phyloP scores from a whole-genome alignment of 805 yeast genomes.

The Candida easanensis region DNA sequence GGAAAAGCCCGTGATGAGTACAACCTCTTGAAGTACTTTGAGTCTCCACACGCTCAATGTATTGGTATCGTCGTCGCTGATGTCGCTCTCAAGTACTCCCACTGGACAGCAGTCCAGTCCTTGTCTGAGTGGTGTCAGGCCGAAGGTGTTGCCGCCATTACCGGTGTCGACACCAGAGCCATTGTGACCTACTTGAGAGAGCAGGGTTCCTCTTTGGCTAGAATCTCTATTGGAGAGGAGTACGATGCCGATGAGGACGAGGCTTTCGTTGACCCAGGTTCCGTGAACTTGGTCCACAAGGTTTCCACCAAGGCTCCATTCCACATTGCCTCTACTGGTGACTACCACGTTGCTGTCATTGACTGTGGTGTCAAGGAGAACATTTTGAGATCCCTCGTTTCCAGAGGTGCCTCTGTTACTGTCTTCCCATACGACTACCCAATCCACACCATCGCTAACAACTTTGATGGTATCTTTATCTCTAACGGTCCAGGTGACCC shows the following conservation, averaged over 20 bases:
- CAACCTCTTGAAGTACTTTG: constrained; percentile 85
- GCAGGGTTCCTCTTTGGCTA: constrained; percentile 91
- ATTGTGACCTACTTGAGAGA: constrained; percentile 91
- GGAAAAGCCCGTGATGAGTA: constrained; percentile 75
- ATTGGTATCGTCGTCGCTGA: constrained; percentile 96
- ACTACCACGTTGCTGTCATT: constrained; percentile 82
- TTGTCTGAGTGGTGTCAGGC: constrained; percentile 94
- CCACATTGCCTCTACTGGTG: constrained; percentile 68
- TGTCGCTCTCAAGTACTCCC: constrained; percentile 93
- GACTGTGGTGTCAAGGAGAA: constrained; percentile 99
- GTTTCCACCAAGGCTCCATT: constrained; percentile 96
- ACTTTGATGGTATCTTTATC: constrained; percentile 91
- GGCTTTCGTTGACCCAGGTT: constrained; percentile 87
- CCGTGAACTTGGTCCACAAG: constrained; percentile 84
- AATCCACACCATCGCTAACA: constrained; percentile 82
- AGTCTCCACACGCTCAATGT: constrained; percentile 88
- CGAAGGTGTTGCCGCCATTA: constrained; percentile 92
- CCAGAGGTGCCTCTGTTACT: constrained; percentile 94
- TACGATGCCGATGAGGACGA: constrained; percentile 91
- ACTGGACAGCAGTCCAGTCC: constrained; percentile 98
- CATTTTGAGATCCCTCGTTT: constrained; percentile 87
- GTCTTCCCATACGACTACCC: constrained; percentile 97
- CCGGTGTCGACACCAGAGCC: constrained; percentile 97
- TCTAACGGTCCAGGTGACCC: constrained; percentile 99
- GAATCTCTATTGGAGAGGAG: constrained; percentile 85